Evolutionary conservation across 495 filamentous ascomycete species (phyloP).

Genomic region (Platismatia glauca): DNA sequence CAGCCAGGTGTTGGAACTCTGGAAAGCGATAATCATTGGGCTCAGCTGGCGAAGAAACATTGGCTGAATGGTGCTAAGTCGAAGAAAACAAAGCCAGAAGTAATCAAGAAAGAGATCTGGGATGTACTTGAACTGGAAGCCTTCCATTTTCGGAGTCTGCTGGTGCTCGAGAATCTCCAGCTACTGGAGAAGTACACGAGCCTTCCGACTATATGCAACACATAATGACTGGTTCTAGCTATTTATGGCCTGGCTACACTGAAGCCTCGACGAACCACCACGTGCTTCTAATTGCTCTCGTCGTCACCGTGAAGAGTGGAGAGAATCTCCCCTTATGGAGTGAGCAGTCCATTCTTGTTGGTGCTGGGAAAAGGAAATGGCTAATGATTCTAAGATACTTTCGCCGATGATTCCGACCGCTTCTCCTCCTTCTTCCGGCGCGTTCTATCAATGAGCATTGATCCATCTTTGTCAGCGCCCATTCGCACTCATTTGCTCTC

Average conservation of each 20-base stretch:
- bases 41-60: slow-evolving; percentile 69
- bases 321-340: slow-evolving; percentile 85
- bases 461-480: slow-evolving; percentile 57
- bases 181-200: slow-evolving; percentile 67
- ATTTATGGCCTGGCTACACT: slow-evolving; percentile 87
- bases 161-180: slow-evolving; percentile 83
- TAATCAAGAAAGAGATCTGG: slow-evolving; percentile 86
- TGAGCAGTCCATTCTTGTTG: slow-evolving; percentile 29
- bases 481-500: slow-evolving; percentile 72
- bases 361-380: neutral
- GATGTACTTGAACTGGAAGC: slow-evolving; percentile 71
- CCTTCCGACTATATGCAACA: neutral
- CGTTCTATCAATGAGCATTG: slow-evolving; percentile 79
- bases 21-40: slow-evolving; percentile 72
- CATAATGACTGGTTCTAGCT: slow-evolving; percentile 39
- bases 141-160: slow-evolving; percentile 67
- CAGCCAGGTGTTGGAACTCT: slow-evolving; percentile 57
- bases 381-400: slow-evolving; percentile 46
- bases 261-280: slow-evolving; percentile 88
- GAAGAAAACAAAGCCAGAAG: slow-evolving; percentile 70
- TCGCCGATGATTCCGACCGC: slow-evolving; percentile 65
- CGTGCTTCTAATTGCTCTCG: slow-evolving; percentile 71
- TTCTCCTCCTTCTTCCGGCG: slow-evolving; percentile 90
- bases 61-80: slow-evolving; percentile 67
- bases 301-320: slow-evolving; percentile 79